These are phyloP conservation scores for Serendipita sp. DNA, from an alignment of 768 basidiomycete genomes.

Conservation along the genomic window DNA sequence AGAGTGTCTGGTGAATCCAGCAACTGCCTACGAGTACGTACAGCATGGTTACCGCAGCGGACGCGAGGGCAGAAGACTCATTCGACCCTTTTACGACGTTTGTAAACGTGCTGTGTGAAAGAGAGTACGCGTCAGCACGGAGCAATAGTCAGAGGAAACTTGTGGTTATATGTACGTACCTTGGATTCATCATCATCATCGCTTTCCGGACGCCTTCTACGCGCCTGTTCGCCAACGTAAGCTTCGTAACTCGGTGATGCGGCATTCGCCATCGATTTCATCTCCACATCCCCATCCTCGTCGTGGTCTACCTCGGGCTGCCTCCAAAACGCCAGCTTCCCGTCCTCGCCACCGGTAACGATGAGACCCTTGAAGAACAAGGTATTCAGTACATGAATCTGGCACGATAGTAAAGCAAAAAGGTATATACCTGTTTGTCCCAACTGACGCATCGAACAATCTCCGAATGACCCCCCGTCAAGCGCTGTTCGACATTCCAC, in stretches of 20 bases:
- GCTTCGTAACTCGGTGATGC: background rate
- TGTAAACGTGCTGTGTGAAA: background rate
- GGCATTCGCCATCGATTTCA: slow-evolving; percentile 4
- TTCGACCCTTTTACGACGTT: slow-evolving; percentile 5
- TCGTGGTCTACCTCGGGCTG: background rate
- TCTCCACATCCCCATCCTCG: slow-evolving; percentile 8
- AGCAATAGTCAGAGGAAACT: background rate
- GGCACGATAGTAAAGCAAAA: background rate
- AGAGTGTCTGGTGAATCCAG: too few relatives aligned
- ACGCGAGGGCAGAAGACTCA: background rate
- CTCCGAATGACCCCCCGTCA: slow-evolving; percentile 12
- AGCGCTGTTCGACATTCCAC: slow-evolving; percentile 10
- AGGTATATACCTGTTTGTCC: slow-evolving; percentile 9
- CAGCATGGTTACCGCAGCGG: background rate
- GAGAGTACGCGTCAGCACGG: background rate
- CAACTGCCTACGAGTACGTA: too few relatives aligned
- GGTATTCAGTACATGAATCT: background rate
- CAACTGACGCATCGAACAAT: slow-evolving; percentile 15
- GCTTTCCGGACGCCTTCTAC: background rate
- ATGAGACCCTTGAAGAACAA: slow-evolving; percentile 8
- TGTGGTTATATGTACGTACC: background rate
- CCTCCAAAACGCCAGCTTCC: slow-evolving; percentile 9
- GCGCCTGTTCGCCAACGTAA: background rate
- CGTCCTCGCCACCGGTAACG: slow-evolving; percentile 15
- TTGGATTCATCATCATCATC: background rate